Base-by-base conservation (phyloP, 1,284 basidiomycete genomes). In the Ceratobasidium sp. region DNA sequence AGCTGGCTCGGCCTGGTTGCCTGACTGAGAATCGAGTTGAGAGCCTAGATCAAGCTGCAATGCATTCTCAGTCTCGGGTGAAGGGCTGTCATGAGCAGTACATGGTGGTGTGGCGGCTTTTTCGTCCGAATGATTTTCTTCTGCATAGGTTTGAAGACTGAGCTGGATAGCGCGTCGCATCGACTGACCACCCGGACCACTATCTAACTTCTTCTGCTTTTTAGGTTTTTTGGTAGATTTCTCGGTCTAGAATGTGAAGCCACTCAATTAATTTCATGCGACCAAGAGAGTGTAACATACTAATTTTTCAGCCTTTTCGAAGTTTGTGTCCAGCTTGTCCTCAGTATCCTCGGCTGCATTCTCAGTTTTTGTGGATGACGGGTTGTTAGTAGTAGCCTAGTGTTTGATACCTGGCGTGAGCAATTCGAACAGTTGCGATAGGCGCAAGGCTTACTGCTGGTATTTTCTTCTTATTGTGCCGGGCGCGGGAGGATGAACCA, bases 1-100 rank as follows among this genome's bases (percentile, higher is more conserved):
- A 3, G n/a, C n/a, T n/a, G 52, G 9, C 23, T 54, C 52, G 52
- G n/a, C 20, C 52, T 23, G n/a, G n/a, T 23, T n/a, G 10, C 15
- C 20, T 42, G 38, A 40, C 33, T 62, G 20, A 44, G 13, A 9
- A 42, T 38, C 10, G 17, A 40, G 2, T n/a, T n/a, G 20, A 6
- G 40, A n/a, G 4, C 33, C 61, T 20, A 62, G 46, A 6, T 52
- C 33, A 15, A 68, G 50, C 42, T 68, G 66, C 20, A 68, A n/a
- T 20, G 48, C 20, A 33, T 52, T 65, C 44, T 28, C 42, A 17
- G 5, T 13, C 38, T 52, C 50, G 50, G 38, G 33, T 15, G 28
- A 33, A 28, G 15, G 28, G 15, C 23, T 5, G 26, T 28, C 23
- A 46, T 12, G 9, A 10, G 40, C 17, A 26, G 15, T 42, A 12